Conservation (phyloP, 345 rosid genomes). For the Melaleuca quinquenervia region DNA sequence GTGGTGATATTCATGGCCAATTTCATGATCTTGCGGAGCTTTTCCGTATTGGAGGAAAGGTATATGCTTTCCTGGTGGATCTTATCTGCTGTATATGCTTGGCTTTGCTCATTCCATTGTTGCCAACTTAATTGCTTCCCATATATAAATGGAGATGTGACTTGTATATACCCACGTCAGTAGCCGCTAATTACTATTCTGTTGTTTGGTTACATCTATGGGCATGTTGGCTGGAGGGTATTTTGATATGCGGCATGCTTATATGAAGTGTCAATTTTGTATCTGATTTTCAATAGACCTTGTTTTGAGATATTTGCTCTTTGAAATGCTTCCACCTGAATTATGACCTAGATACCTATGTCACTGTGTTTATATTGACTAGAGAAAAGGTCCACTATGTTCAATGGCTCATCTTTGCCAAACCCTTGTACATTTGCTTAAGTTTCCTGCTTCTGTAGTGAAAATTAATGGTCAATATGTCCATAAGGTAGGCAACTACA, state of each 20-base stretch:
- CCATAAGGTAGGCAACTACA: not conserved
- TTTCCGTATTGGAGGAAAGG: constrained; percentile 93
- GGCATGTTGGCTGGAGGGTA: not conserved
- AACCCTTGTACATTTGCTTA: not conserved
- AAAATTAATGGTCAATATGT: not conserved
- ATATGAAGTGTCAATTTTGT: not conserved
- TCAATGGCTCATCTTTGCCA: not conserved
- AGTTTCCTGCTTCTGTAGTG: not conserved
- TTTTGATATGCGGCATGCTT: not conserved
- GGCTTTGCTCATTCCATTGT: not conserved
- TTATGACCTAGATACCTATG: not conserved
- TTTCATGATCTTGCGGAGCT: constrained; percentile 98
- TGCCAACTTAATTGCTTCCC: not conserved
- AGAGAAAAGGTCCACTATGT: not conserved
- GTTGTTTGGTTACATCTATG: not conserved
- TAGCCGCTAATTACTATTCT: not conserved
- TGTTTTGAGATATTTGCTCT: not conserved
- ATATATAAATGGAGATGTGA: not conserved
- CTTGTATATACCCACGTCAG: not conserved
- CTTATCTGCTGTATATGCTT: not conserved
- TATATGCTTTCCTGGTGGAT: constrained; percentile 9
- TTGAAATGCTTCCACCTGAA: not conserved
- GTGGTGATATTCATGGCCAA: constrained; percentile 95
- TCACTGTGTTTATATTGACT: not conserved
- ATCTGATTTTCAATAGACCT: not conserved